These are phyloP conservation scores for Picea abies DNA, from an alignment of 83 land plant species.

Conservation along the genomic window DNA sequence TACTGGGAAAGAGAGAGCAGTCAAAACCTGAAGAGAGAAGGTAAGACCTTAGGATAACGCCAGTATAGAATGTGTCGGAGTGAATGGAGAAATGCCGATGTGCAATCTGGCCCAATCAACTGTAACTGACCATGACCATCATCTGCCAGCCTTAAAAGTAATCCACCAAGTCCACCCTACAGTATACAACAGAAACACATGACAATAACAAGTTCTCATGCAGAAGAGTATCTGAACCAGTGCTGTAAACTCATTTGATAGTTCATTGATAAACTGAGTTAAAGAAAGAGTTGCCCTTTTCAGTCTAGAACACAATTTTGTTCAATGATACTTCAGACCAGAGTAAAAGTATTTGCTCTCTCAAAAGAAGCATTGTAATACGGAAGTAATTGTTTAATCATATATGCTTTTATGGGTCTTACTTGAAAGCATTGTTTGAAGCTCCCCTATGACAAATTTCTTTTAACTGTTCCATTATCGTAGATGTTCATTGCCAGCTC, in stretches of 20 bases:
- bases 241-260: background rate
- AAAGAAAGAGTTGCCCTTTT: too few relatives aligned
- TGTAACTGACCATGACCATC: slow-evolving; percentile 45
- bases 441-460: too few relatives aligned
- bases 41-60: slow-evolving; percentile 41
- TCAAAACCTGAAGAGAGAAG: slow-evolving; percentile 1
- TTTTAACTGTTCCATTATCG: too few relatives aligned
- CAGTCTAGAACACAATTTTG: too few relatives aligned
- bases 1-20: background rate
- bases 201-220: background rate
- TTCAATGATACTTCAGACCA: too few relatives aligned
- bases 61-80: slow-evolving; percentile 30
- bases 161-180: slow-evolving; percentile 43
- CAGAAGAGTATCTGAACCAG: background rate
- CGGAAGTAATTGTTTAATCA: too few relatives aligned
- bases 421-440: too few relatives aligned
- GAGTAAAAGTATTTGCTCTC: too few relatives aligned
- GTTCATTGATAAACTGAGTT: too few relatives aligned
- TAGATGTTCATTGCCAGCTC: too few relatives aligned
- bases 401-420: too few relatives aligned
- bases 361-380: too few relatives aligned
- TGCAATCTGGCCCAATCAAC: slow-evolving; percentile 35
- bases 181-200: background rate
- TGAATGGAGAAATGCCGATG: slow-evolving; percentile 29
- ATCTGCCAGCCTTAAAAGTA: slow-evolving; percentile 32